Percentiles rank a stretch among this genome's conserved stretches.
phyloP scores from a whole-genome alignment of 139 green algal genomes.

The Chlorella vulgaris region DNA sequence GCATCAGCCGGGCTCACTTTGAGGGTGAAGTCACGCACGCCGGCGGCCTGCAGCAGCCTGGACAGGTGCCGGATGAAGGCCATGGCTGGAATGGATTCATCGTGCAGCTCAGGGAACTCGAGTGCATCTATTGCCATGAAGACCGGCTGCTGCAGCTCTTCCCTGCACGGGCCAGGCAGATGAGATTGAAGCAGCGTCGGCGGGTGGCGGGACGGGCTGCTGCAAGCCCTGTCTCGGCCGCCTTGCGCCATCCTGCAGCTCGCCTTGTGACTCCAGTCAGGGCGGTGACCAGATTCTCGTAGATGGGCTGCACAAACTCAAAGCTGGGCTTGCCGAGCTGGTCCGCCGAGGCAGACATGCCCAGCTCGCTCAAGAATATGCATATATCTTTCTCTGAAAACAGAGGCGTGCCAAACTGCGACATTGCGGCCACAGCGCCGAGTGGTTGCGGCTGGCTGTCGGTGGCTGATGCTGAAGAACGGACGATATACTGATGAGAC shows the following conservation, averaged over 20 bases:
- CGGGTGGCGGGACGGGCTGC: too few species aligned
- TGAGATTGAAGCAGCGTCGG: background rate
- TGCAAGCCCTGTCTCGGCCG: background rate
- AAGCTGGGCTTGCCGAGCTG: constrained; percentile 82
- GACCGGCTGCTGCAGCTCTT: constrained; percentile 88
- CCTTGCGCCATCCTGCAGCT: too few species aligned
- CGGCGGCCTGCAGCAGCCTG: constrained; percentile 74
- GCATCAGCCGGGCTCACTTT: constrained; percentile 43
- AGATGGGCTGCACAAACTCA: constrained; percentile 75
- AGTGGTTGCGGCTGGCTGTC: too few species aligned
- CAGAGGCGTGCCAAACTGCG: constrained; percentile 79
- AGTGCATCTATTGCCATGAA: constrained; percentile 84
- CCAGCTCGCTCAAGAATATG: constrained; percentile 84
- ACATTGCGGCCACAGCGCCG: constrained; percentile 42
- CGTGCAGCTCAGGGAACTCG: constrained; percentile 94
- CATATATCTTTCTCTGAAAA: constrained; percentile 79
- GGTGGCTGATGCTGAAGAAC: background rate
- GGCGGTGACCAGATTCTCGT: constrained; percentile 78
- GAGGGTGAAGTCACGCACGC: constrained; percentile 86
- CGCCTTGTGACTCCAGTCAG: constrained; percentile 78
- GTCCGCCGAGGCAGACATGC: constrained; percentile 67
- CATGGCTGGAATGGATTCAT: constrained; percentile 84
- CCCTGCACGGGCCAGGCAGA: constrained; percentile 49
- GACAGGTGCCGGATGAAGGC: constrained; percentile 74
- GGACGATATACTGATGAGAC: too few species aligned